These are phyloP conservation scores for Pugionium dolabratum DNA, from an alignment of 345 rosid species.

Conservation along the genomic window DNA sequence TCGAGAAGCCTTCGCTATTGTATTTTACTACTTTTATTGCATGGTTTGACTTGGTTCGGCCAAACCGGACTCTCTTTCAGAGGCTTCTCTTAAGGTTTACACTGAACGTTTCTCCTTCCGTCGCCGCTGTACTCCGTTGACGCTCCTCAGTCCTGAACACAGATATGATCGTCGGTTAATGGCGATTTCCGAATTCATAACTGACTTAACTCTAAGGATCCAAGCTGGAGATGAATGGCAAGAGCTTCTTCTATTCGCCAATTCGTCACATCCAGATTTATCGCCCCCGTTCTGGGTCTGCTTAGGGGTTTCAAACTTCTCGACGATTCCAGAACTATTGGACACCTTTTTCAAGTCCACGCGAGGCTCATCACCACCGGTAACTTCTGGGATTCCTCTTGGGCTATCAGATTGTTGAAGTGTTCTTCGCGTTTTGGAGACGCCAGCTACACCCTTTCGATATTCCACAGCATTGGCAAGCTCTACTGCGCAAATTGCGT, in stretches of 20 bases:
- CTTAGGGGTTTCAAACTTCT: constrained; percentile 42
- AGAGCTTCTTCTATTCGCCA: constrained; percentile 54
- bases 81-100: constrained; percentile 25
- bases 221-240: constrained; percentile 69
- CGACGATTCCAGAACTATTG: constrained; percentile 34
- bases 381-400: constrained; percentile 46
- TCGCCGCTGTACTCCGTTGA: constrained; percentile 33
- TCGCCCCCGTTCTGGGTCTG: constrained; percentile 26
- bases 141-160: constrained; percentile 6
- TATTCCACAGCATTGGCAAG: constrained; percentile 46
- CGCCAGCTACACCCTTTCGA: constrained; percentile 45
- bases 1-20: too few relatives aligned
- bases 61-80: not conserved
- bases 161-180: constrained; percentile 41
- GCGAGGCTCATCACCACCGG: constrained; percentile 58
- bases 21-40: not conserved
- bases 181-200: constrained; percentile 36
- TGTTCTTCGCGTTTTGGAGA: constrained; percentile 48
- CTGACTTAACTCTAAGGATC: constrained; percentile 21
- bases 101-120: constrained; percentile 6
- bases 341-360: constrained; percentile 59
- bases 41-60: not conserved
- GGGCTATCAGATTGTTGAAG: constrained; percentile 55
- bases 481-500: constrained; percentile 53
- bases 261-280: constrained; percentile 43